Evolutionary conservation across 352 stramenopile species (phyloP).

Genomic region (Phytophthora sp.): DNA sequence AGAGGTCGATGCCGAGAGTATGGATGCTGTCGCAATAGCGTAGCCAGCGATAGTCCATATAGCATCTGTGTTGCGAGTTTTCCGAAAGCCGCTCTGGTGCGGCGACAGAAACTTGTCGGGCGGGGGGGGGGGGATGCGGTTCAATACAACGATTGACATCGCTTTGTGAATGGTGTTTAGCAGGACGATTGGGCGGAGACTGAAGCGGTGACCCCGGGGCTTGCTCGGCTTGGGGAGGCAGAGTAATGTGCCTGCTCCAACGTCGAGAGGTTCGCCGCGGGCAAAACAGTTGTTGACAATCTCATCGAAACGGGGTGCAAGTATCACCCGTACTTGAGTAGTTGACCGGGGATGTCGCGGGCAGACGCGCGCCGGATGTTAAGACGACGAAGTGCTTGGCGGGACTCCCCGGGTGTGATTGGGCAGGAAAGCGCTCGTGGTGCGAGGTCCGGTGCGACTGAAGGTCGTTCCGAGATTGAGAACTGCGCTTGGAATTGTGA

Average conservation of each 20-base stretch:
- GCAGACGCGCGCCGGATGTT: background rate
- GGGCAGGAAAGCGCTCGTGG: background rate
- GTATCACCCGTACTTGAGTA: background rate
- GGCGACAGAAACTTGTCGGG: background rate
- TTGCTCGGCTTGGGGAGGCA: conserved; percentile 6
- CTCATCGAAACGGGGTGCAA: background rate
- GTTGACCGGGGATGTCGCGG: background rate
- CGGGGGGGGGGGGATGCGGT: background rate
- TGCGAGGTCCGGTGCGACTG: background rate
- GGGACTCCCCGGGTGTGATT: background rate
- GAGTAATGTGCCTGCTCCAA: background rate
- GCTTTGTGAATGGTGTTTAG: conserved; percentile 12
- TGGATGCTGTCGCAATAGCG: conserved; percentile 7
- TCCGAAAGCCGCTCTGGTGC: conserved; percentile 3
- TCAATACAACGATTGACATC: conserved; percentile 3
- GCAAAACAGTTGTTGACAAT: background rate
- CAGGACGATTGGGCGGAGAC: conserved; percentile 6
- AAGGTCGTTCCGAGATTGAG: background rate
- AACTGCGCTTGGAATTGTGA: background rate
- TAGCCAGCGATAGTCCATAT: conserved; percentile 10
- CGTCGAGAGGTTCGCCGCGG: background rate
- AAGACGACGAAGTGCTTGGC: background rate
- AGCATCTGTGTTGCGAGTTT: conserved; percentile 10
- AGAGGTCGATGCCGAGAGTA: conserved; percentile 14
- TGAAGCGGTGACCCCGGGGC: background rate